Conservation (phyloP, 2,329 filamentous ascomycete genomes). For the Ceratocystis destructans region DNA sequence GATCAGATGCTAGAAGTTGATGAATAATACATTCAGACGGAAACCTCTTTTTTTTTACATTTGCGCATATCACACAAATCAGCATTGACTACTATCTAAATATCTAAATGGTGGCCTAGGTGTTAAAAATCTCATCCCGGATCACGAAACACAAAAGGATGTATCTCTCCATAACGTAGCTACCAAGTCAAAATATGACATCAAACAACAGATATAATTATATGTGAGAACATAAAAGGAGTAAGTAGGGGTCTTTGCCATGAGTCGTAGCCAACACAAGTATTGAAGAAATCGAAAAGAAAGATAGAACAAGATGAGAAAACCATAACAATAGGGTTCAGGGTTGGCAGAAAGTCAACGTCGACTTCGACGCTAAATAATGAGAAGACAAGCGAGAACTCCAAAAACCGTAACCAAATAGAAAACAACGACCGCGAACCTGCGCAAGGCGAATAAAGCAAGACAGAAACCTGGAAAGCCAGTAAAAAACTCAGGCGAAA, state of each 20-base stretch:
- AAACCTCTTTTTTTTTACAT: not conserved
- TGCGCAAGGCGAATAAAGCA: not conserved
- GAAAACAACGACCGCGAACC: not conserved
- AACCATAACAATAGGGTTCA: not conserved
- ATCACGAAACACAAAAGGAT: too few relatives aligned
- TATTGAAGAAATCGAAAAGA: not conserved
- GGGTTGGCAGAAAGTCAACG: not conserved
- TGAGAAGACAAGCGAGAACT: not conserved
- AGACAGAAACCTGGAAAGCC: not conserved
- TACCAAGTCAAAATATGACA: too few relatives aligned
- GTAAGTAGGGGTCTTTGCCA: not conserved
- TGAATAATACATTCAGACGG: not conserved
- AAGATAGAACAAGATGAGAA: not conserved
- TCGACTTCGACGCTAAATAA: not conserved
- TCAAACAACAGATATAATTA: not conserved
- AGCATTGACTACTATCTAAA: constrained; percentile 3
- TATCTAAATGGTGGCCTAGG: not conserved
- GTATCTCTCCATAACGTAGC: too few relatives aligned
- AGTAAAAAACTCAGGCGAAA: not conserved
- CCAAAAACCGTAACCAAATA: not conserved
- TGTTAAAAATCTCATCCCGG: not conserved
- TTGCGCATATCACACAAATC: constrained; percentile 1
- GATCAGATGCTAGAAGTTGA: not conserved
- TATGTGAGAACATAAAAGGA: not conserved
- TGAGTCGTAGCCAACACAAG: not conserved